Base-by-base conservation (phyloP, 1,284 basidiomycete species). In the Pseudozyma pruni region DNA sequence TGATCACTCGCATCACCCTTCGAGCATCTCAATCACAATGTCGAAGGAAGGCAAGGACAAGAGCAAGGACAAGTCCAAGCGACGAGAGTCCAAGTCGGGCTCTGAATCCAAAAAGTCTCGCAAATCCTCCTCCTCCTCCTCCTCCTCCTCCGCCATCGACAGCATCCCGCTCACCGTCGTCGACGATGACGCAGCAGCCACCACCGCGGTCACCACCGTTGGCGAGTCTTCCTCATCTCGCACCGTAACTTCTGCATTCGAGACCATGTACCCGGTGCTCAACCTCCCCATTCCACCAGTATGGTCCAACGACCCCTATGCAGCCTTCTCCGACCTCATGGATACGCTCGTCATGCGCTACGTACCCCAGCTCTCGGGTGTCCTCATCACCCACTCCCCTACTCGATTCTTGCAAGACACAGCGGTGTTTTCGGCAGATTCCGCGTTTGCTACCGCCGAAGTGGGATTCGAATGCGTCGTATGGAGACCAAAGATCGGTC, bases 401-500 rank as follows among this genome's bases (percentile, higher is more conserved):
- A 85, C 92, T 42, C 84, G 82, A 22, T 93, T 97, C 81, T 78
- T 89, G 35, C 86, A 88, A 56, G 85, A 86, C 38, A 88, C 87
- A 20, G 92, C 91, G 8, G 84, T 85, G 39, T 88, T 98, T 74
- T 88, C 89, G 73, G 88, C 87, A 22, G 94, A 96, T 74, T 94
- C 91, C 78, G 94, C 95, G 1, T 97, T 91, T 81, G 87, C 90
- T 1, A 87, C 91, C 17, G 90, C 89, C 71, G 85, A 87, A 25
- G 87, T 94, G 29, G 85, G 85, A 38, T 96, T 97, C 79, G 89
- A 91, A 66, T 90, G 91, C 19, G 89, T 91, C 7, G 87, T 96
- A 1, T 98, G 95, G 94, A 89, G 90, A 52, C 95, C 95, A 1
- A 86, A 86, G 55, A 86, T 96, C 31, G 92, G 93, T 33, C 91